Evolutionary conservation across 2,329 filamentous ascomycete genomes (phyloP).

Genomic region (Apiospora malaysiana): DNA sequence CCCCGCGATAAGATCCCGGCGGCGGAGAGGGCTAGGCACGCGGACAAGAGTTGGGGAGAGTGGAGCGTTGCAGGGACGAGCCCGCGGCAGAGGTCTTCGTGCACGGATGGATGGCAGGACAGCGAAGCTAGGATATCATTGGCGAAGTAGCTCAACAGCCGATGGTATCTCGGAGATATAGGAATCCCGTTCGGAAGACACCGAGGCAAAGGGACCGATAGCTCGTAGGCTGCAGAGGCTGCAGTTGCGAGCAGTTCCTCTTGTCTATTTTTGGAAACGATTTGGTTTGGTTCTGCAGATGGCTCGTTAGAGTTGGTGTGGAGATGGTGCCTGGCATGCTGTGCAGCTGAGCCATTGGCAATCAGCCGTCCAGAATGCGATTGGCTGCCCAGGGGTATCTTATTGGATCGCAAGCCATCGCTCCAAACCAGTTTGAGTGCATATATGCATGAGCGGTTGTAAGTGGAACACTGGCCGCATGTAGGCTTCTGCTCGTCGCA

Average conservation of each 20-base stretch:
- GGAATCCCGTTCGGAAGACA: conserved; percentile 31
- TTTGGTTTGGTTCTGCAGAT: neutral
- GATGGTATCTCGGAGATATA: conserved; percentile 30
- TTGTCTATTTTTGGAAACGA: no score
- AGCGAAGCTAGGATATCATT: conserved; percentile 32
- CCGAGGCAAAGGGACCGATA: conserved; percentile 18
- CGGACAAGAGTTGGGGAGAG: conserved; percentile 32
- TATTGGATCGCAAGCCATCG: conserved; percentile 2
- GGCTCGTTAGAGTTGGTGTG: neutral
- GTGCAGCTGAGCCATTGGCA: neutral
- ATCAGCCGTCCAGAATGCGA: neutral
- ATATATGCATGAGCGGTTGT: conserved; percentile 29
- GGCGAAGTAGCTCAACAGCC: conserved; percentile 30
- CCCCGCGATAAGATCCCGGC: conserved; percentile 32
- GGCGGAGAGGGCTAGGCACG: conserved; percentile 33
- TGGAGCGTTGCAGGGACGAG: conserved; percentile 29
- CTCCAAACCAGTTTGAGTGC: conserved; percentile 29
- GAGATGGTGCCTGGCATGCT: neutral
- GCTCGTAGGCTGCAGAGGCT: neutral
- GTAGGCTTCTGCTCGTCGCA: conserved; percentile 32
- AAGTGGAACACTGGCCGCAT: conserved; percentile 29
- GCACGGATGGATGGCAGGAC: conserved; percentile 32
- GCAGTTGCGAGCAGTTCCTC: neutral
- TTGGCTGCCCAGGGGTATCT: neutral
- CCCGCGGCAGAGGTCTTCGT: conserved; percentile 31